phyloP scores from a whole-genome alignment of 225 moss, liverwort and hornwort genomes.

The Sphagnum contortum region DNA sequence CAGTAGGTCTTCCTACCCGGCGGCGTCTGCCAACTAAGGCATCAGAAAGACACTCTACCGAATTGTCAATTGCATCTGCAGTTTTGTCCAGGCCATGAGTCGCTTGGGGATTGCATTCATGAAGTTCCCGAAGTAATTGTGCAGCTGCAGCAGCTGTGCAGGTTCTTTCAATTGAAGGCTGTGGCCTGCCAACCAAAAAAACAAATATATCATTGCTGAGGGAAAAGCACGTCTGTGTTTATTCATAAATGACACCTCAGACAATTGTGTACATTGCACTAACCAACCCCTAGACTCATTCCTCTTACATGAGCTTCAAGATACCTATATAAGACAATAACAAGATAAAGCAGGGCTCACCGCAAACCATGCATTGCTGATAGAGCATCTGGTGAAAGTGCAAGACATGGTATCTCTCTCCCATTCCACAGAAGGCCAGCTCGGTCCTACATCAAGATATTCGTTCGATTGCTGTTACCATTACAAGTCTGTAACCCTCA shows the following conservation, averaged over 20 bases:
- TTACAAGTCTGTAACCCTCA: too few species aligned
- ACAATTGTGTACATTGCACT: background rate
- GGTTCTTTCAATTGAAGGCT: constrained; percentile 51
- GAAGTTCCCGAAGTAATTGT: constrained; percentile 61
- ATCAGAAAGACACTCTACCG: constrained; percentile 40
- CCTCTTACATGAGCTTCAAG: background rate
- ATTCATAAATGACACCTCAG: background rate
- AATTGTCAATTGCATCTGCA: constrained; percentile 43
- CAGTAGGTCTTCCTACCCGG: constrained; percentile 53
- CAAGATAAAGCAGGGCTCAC: constrained; percentile 10
- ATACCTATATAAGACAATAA: background rate
- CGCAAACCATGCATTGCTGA: constrained; percentile 82
- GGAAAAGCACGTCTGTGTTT: constrained; percentile 4
- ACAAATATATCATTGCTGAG: background rate
- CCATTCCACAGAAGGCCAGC: constrained; percentile 60
- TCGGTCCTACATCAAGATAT: constrained; percentile 37
- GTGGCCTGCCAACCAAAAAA: constrained; percentile 21
- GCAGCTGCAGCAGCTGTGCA: constrained; percentile 74
- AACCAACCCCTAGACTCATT: background rate
- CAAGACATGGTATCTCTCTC: constrained; percentile 41
- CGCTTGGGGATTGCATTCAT: constrained; percentile 22
- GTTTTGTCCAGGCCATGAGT: constrained; percentile 21
- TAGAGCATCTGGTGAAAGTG: constrained; percentile 58
- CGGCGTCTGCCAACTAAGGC: constrained; percentile 69
- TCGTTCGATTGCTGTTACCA: too few species aligned